Evolutionary conservation across 2,329 filamentous ascomycete species (phyloP), one percentile per base, ranked within the genome.

Genomic region (Claviceps humidiphila): DNA sequence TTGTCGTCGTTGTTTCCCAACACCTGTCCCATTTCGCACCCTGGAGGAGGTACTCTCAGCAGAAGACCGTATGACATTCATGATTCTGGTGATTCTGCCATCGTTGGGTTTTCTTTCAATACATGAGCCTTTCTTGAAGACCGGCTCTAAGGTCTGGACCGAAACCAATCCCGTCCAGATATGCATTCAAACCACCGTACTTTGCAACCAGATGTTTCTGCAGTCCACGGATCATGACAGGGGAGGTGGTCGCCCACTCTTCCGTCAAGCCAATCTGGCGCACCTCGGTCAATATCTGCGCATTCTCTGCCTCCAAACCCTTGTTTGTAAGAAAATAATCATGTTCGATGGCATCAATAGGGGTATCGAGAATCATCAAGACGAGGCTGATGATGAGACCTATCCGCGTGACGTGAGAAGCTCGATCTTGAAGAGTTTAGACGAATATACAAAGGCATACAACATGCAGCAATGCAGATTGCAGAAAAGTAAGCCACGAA

Each of bases 261-360:
- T 84, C 80, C 0, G 81, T 76, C 49, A 95, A 68, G 0, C 89
- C 88, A 58, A 93, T 80, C 47, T 77, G 74, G 4, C 69, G 64
- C 51, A 94, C 84, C 67, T 94, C 87, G 47, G 71, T 68, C 57
- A 91, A 61, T 50, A 85, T 75, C 60, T 76, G 73, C 52, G 80
- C 78, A 57, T 76, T 75, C 61, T 89, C 84, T 0, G 74, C 64
- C 37, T 72, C 69, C 13, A 93, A 71, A 41, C 73, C 69, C 52
- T 78, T 73, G 54, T 76, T 74, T 2, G 84, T 88, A 24, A 84
- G 73, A 54, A 76, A 66, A 64, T 95, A 95, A 67, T 95, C 89
- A 56, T 82, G 63, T 51, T 79, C 72, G 43, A 94, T 81, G 2
- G 80, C 84, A 0, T 74, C 63, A 1, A 72, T 53, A 0, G 81